A percentile compares a stretch with the other conserved stretches of the same genome.
Conservation (phyloP, 176 grass and related monocot genomes). For the Carex kokanica region DNA sequence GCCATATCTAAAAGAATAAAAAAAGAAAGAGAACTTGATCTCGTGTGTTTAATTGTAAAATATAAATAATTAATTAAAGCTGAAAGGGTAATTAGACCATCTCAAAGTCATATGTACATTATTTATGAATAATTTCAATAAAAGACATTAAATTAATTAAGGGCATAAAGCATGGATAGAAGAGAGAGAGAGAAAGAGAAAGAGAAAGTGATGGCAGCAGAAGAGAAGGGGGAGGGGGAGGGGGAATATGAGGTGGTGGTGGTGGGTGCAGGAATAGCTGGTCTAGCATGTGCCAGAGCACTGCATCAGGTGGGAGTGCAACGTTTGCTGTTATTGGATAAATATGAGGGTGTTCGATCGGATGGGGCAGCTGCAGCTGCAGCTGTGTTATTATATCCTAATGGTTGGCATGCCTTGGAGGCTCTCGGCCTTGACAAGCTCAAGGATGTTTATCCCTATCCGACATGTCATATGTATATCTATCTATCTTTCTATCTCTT, state of each 20-base stretch:
- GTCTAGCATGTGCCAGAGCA: slow-evolving; percentile 14
- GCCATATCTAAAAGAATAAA: neutral
- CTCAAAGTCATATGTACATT: neutral
- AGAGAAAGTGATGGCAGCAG: neutral
- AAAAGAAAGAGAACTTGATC: neutral
- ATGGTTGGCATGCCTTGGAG: slow-evolving; percentile 38
- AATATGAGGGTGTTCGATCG: slow-evolving; percentile 25
- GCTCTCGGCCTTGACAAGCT: slow-evolving; percentile 35
- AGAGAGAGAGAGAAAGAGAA: neutral
- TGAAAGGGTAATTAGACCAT: neutral
- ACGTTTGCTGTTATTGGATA: slow-evolving; percentile 34
- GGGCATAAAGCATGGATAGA: neutral
- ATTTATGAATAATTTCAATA: neutral
- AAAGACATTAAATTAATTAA: neutral
- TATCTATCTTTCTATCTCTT: no score
- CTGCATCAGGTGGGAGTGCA: slow-evolving; percentile 14
- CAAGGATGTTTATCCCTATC: slow-evolving; percentile 22
- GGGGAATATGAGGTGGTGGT: slow-evolving; percentile 31
- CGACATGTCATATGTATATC: neutral
- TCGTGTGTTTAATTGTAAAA: neutral
- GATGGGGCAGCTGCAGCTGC: slow-evolving; percentile 25
- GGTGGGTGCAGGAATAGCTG: slow-evolving; percentile 29
- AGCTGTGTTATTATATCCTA: slow-evolving; percentile 29
- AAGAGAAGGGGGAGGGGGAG: neutral
- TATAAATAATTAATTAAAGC: neutral